Percentiles rank a stretch among this genome's conserved stretches.
Conservation (phyloP, 2,329 filamentous ascomycete genomes). For the Ophiostoma himal-ulmi region DNA sequence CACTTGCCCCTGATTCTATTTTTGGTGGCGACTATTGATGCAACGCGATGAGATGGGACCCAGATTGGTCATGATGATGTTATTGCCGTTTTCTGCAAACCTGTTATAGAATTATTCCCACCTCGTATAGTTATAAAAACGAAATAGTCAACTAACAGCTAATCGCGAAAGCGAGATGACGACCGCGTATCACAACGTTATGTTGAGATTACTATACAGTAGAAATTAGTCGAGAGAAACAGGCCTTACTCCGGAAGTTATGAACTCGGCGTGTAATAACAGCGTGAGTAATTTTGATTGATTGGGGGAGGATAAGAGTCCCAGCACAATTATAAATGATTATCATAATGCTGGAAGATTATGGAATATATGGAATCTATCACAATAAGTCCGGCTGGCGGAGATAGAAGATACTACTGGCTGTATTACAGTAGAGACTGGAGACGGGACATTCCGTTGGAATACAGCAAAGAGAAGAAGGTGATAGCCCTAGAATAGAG, state of each 20-base stretch:
- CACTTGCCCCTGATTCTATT: conserved; percentile 12
- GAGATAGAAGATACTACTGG: neutral
- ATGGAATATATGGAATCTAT: too few species aligned
- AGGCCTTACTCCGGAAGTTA: conserved; percentile 2
- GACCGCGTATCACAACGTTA: neutral
- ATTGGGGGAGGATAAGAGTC: neutral
- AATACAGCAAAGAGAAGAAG: neutral
- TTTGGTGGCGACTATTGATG: neutral
- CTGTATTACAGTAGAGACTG: neutral
- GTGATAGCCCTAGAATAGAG: neutral
- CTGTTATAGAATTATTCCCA: too few species aligned
- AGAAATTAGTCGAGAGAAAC: neutral
- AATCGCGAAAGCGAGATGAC: neutral
- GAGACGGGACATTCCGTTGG: neutral
- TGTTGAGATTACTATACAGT: neutral
- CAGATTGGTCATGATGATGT: neutral
- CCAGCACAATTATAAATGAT: neutral
- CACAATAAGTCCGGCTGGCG: neutral
- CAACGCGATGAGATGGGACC: neutral
- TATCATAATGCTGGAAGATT: neutral
- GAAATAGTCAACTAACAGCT: too few species aligned
- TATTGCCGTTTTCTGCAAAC: neutral
- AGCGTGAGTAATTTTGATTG: neutral
- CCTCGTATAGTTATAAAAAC: too few species aligned
- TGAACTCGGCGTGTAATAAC: neutral